Conservation (phyloP, 2,329 filamentous ascomycete species). For the Bipolaris cookei region DNA sequence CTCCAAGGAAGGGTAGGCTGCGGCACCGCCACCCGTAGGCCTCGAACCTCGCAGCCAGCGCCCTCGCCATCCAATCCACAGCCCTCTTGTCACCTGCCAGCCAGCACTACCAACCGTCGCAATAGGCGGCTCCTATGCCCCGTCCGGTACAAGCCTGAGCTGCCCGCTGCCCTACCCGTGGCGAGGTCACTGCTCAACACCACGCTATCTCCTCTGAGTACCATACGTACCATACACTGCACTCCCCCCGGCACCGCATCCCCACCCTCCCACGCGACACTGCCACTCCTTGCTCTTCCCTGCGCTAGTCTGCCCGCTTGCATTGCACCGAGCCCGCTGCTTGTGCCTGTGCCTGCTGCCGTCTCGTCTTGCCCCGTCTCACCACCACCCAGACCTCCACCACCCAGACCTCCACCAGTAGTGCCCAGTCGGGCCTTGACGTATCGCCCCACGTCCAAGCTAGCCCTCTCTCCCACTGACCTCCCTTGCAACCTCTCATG, state of each 20-base stretch:
- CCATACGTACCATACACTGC: background rate
- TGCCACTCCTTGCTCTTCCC: slow-evolving; percentile 13
- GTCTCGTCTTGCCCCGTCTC: slow-evolving; percentile 16
- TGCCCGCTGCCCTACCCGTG: background rate
- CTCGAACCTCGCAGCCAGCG: background rate
- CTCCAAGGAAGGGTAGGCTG: background rate
- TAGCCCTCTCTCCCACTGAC: background rate
- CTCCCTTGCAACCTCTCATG: background rate
- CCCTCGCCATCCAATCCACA: background rate
- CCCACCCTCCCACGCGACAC: slow-evolving; percentile 5
- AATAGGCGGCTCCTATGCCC: background rate
- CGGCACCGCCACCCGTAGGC: background rate
- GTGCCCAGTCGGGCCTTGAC: background rate
- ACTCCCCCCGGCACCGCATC: slow-evolving; percentile 5
- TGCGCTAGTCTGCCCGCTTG: slow-evolving; percentile 27
- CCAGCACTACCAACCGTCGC: no score
- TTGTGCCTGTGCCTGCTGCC: slow-evolving; percentile 4
- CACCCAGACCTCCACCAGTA: background rate
- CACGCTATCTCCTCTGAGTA: slow-evolving; percentile 8
- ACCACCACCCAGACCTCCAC: no score
- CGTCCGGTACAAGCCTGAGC: background rate
- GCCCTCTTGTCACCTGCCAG: background rate
- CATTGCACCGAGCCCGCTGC: slow-evolving; percentile 26
- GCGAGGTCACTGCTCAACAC: slow-evolving; percentile 22
- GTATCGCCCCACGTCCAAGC: background rate